Conservation (phyloP, 2,329 filamentous ascomycete species). For the Epichloe sylvatica region DNA sequence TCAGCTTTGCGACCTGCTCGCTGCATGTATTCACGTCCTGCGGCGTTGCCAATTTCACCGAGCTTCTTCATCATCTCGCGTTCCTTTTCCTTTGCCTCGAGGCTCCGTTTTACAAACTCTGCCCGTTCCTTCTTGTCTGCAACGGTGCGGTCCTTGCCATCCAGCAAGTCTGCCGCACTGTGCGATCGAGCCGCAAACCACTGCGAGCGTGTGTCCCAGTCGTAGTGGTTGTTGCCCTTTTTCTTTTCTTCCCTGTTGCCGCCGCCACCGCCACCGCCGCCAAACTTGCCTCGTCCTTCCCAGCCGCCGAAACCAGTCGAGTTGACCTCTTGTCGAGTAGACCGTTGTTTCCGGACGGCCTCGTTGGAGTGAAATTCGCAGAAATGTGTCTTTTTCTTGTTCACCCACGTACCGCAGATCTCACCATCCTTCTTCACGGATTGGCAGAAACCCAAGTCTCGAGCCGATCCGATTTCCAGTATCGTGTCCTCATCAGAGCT, state of each 20-base stretch:
- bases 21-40: constrained; percentile 59
- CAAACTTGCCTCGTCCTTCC: constrained; percentile 18
- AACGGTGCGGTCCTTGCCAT: constrained; percentile 45
- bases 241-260: constrained; percentile 9
- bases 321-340: constrained; percentile 66
- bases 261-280: not conserved
- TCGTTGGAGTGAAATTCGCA: constrained; percentile 89
- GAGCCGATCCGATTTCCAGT: constrained; percentile 71
- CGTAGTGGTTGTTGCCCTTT: constrained; percentile 30
- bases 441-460: constrained; percentile 83
- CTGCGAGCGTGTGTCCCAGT: constrained; percentile 42
- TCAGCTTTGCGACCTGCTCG: constrained; percentile 14
- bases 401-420: constrained; percentile 71
- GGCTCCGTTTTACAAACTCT: constrained; percentile 49
- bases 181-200: constrained; percentile 38
- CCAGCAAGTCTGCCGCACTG: constrained; percentile 48
- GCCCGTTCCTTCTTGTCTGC: constrained; percentile 47
- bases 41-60: constrained; percentile 46
- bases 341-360: constrained; percentile 53
- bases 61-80: constrained; percentile 57
- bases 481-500: constrained; percentile 78
- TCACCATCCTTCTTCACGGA: constrained; percentile 72
- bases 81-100: constrained; percentile 58
- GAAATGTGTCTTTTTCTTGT: constrained; percentile 73
- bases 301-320: constrained; percentile 38